These are phyloP conservation scores for Neofusicoccum cordaticola DNA, from an alignment of 2,329 filamentous ascomycete species.

Conservation along the genomic window DNA sequence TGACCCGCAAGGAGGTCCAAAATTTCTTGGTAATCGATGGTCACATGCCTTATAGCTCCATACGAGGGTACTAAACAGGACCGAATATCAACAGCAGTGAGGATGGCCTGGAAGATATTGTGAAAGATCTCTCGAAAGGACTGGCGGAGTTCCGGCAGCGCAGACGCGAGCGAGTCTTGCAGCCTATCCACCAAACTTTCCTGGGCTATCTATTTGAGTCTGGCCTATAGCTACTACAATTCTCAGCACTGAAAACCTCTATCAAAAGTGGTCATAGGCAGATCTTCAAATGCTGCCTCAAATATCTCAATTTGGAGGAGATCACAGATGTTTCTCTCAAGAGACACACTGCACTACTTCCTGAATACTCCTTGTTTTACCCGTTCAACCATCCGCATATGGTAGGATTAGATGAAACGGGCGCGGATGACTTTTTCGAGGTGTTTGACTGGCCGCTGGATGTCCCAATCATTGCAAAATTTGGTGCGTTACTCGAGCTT, in stretches of 20 bases:
- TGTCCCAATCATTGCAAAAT: too few species aligned
- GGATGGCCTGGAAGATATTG: not conserved
- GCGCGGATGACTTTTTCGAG: too few species aligned
- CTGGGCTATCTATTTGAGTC: not conserved
- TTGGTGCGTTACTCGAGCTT: too few species aligned
- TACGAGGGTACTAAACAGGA: not conserved
- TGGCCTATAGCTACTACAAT: not conserved
- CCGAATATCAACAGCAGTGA: not conserved
- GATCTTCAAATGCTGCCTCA: not conserved
- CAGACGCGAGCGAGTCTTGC: not conserved
- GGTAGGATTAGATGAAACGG: too few species aligned
- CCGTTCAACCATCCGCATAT: too few species aligned
- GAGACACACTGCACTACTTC: too few species aligned
- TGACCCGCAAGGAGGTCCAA: not conserved
- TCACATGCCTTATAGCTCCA: not conserved
- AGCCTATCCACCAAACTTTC: not conserved
- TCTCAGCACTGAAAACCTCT: rapidly evolving
- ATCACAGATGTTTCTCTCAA: too few species aligned
- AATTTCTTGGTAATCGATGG: not conserved
- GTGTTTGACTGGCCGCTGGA: too few species aligned
- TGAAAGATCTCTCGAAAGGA: not conserved
- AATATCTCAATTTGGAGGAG: too few species aligned
- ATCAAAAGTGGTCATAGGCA: not conserved
- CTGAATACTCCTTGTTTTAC: too few species aligned
- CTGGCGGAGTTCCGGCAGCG: not conserved